Base-by-base conservation (phyloP, 805 yeast genomes). In the Naumovozyma baii region DNA sequence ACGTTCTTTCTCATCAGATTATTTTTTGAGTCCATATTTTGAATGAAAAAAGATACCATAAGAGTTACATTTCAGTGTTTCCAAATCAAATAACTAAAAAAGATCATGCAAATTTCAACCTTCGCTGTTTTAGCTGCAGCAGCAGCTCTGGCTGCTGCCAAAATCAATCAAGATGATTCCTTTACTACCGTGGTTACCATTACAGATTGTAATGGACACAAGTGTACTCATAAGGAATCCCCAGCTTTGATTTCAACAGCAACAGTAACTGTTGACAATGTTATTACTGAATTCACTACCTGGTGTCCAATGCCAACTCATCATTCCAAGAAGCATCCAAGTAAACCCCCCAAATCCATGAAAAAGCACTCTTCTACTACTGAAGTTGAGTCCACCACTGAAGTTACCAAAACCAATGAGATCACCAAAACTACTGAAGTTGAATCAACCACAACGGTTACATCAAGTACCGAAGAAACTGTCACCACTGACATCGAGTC, bases 81-180 rank as follows among this genome's bases (percentile, higher is more conserved):
- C 26, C 26, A 7, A 22, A 7, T 22, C 26, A 22, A n/a, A 29
- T 29, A 29, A 29, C 31, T 8, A 8, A 29, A 29, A n/a, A 5
- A 9, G 40, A 49, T 48, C 61, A 64, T 64, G 68, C 63, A 63
- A 57, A 60, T 63, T 57, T 59, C 67, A 41, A 62, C 64, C 48
- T 54, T 62, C 56, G 63, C 64, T 36, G 39, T 59, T 38, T 51
- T 58, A 42, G 64, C 63, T 41, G 55, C 64, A 43, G 47, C 53
- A 46, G 57, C 62, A 39, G 55, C 63, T 33, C 50, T 50, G 43
- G 50, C 48, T 39, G 44, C 47, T 40, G 40, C 39, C 42, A 47
- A 22, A n/a, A n/a, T n/a, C n/a, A n/a, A n/a, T n/a, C n/a, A n/a
- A 45, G 58, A 61, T 60, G 64, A 59, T 51, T 57, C 59, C 59